phyloP scores from a whole-genome alignment of 306 rosid species.

The Mimosa pudica region DNA sequence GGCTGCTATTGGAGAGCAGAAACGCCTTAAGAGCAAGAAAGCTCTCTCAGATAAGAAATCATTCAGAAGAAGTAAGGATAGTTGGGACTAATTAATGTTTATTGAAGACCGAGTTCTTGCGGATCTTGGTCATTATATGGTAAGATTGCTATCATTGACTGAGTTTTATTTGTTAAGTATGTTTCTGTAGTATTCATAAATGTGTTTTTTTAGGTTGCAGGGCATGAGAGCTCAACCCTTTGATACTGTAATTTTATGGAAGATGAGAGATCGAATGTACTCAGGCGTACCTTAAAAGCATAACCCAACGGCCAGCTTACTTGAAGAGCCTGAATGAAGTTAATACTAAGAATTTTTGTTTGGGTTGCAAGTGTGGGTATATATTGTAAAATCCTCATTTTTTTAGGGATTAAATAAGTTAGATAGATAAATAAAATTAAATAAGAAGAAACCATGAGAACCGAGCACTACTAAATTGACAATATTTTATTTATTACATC shows the following conservation, averaged over 20 bases:
- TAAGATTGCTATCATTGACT: constrained; percentile 35
- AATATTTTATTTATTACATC: no score
- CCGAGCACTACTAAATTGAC: no score
- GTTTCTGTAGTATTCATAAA: constrained; percentile 8
- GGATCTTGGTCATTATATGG: constrained; percentile 21
- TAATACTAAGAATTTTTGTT: background rate
- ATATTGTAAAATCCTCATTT: background rate
- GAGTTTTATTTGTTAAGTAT: constrained; percentile 26
- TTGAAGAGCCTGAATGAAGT: constrained; percentile 18
- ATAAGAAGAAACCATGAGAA: no score
- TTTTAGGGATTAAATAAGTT: no score
- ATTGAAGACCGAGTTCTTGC: constrained; percentile 20
- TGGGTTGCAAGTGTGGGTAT: constrained; percentile 1
- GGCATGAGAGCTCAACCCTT: constrained; percentile 18
- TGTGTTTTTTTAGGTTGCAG: constrained; percentile 25
- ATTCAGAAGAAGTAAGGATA: constrained; percentile 73
- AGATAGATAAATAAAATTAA: no score
- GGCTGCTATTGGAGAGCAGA: constrained; percentile 92
- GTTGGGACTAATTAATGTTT: constrained; percentile 63
- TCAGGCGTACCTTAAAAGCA: constrained; percentile 4
- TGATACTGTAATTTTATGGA: constrained; percentile 21
- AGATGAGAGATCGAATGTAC: constrained; percentile 20
- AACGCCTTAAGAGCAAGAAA: constrained; percentile 92
- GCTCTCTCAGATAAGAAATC: constrained; percentile 79
- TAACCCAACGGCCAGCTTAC: constrained; percentile 16